Conservation (phyloP, 352 stramenopile genomes). For the Blastocystis sp. region DNA sequence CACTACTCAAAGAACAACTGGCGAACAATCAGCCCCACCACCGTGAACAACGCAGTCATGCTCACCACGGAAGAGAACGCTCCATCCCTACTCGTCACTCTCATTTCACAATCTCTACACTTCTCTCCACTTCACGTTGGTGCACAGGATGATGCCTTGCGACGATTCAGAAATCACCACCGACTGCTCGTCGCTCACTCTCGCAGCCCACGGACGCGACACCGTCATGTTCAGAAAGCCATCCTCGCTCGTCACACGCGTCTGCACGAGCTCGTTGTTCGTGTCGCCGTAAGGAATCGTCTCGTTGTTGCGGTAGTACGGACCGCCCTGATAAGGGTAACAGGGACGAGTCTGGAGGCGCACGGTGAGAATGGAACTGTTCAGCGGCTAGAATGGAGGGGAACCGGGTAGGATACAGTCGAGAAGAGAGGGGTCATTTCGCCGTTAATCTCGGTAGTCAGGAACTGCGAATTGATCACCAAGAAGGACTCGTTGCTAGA, state of each 20-base stretch:
- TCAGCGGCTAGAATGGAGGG: slow-evolving; percentile 33
- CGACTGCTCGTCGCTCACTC: slow-evolving; percentile 27
- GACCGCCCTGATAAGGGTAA: slow-evolving; percentile 42
- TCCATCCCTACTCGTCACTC: neutral
- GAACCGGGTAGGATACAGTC: neutral
- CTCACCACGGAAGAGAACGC: slow-evolving; percentile 40
- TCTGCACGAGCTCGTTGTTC: slow-evolving; percentile 57
- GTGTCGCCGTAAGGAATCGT: slow-evolving; percentile 34
- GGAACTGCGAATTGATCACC: slow-evolving; percentile 32
- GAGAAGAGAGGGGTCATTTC: slow-evolving; percentile 46
- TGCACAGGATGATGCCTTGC: slow-evolving; percentile 46
- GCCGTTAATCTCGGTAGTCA: neutral
- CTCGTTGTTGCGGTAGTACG: slow-evolving; percentile 50
- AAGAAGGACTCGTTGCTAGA: slow-evolving; percentile 51
- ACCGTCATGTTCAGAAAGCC: slow-evolving; percentile 7
- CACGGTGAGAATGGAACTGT: slow-evolving; percentile 34
- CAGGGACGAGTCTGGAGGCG: slow-evolving; percentile 50
- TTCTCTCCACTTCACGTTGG: slow-evolving; percentile 43
- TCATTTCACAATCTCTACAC: neutral
- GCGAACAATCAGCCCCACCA: slow-evolving; percentile 26
- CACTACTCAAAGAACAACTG: slow-evolving; percentile 40
- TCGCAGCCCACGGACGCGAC: neutral
- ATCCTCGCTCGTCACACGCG: slow-evolving; percentile 30
- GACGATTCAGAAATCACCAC: slow-evolving; percentile 21
- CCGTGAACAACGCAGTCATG: slow-evolving; percentile 12